Percentiles rank a stretch among this genome's conserved stretches.
phyloP scores from a whole-genome alignment of 352 stramenopile species.

The Thraustotheca clavata region DNA sequence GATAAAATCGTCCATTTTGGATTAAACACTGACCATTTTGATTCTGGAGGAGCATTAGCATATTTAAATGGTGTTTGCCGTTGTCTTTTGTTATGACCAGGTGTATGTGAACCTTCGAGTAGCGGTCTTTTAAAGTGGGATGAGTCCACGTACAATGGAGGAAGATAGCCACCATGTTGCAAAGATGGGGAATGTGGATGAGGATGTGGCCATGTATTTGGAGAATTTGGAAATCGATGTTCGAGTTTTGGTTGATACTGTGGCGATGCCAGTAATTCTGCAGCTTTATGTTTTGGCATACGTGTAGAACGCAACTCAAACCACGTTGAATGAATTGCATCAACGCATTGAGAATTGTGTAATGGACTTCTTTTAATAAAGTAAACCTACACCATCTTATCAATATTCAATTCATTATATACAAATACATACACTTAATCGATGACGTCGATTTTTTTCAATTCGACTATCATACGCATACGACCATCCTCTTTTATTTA shows the following conservation, averaged over 20 bases:
- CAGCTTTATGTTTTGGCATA: conserved; percentile 7
- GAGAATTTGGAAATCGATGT: too few species aligned
- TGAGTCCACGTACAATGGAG: neutral
- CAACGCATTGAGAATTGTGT: neutral
- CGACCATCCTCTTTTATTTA: conserved; percentile 14
- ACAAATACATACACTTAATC: neutral
- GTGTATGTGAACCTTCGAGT: too few species aligned
- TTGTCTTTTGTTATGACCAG: too few species aligned
- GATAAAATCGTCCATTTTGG: conserved; percentile 3
- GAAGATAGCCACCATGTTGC: too few species aligned
- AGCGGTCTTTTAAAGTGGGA: too few species aligned
- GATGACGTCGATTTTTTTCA: conserved; percentile 15
- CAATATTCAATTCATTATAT: neutral
- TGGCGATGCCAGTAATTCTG: neutral
- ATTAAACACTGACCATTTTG: conserved; percentile 13
- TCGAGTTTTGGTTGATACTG: too few species aligned
- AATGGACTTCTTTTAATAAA: neutral
- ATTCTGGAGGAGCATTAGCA: neutral
- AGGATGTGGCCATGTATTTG: neutral
- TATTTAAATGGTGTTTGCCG: too few species aligned
- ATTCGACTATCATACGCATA: conserved; percentile 15
- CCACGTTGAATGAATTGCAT: conserved; percentile 3
- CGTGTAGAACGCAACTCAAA: conserved; percentile 7
- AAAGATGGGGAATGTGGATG: too few species aligned
- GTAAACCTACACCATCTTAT: neutral